Evolutionary conservation across 2,329 filamentous ascomycete species (phyloP).

Genomic region (Phialocephala subalpina): DNA sequence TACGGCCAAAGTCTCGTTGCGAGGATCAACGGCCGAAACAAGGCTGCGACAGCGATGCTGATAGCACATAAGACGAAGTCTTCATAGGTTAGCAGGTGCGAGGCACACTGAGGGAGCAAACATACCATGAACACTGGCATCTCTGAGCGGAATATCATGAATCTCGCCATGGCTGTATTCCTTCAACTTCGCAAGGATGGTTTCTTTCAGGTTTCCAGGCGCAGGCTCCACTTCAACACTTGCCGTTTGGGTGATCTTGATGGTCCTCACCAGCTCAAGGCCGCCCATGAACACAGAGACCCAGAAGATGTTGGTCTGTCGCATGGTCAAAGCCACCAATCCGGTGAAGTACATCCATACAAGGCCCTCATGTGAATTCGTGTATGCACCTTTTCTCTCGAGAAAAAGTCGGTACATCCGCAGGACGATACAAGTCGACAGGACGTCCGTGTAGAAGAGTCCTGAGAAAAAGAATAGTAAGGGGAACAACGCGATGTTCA

Average conservation of each 20-base stretch:
- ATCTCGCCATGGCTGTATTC: constrained; percentile 57
- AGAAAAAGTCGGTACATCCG: constrained; percentile 69
- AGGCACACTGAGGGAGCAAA: neutral
- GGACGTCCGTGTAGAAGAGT: constrained; percentile 93
- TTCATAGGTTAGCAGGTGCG: constrained; percentile 40
- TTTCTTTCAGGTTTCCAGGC: constrained; percentile 25
- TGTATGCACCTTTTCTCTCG: constrained; percentile 38
- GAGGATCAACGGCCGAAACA: constrained; percentile 56
- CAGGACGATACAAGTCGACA: constrained; percentile 80
- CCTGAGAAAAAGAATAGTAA: constrained; percentile 95
- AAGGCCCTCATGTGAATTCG: constrained; percentile 26
- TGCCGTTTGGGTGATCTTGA: constrained; percentile 51
- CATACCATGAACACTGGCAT: constrained; percentile 60
- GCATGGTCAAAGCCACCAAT: constrained; percentile 73
- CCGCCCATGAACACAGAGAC: constrained; percentile 79
- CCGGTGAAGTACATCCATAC: constrained; percentile 61
- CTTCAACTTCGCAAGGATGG: constrained; percentile 20
- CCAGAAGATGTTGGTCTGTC: constrained; percentile 99
- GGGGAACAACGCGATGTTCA: constrained; percentile 88
- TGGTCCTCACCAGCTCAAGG: constrained; percentile 59
- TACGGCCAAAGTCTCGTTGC: constrained; percentile 63
- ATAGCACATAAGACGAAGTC: constrained; percentile 65
- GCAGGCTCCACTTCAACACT: constrained; percentile 10
- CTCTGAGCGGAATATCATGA: constrained; percentile 60
- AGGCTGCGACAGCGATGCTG: constrained; percentile 68